Percentiles rank a stretch among this genome's conserved stretches.
Evolutionary conservation across 2,329 filamentous ascomycete genomes (phyloP).

Genomic region (Alternaria triticina): DNA sequence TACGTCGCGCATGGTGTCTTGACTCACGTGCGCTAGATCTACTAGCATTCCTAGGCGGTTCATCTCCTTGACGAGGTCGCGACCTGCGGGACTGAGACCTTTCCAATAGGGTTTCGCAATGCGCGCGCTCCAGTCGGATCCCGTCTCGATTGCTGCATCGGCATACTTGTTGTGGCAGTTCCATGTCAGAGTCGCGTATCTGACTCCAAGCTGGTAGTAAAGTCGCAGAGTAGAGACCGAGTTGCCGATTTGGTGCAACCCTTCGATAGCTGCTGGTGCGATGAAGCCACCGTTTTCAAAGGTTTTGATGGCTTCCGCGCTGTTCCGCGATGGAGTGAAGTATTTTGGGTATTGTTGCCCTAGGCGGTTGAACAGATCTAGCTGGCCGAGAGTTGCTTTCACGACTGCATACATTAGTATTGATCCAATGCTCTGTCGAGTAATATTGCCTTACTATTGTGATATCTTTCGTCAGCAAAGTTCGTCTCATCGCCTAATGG

Average conservation of each 20-base stretch:
- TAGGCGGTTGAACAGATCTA: conserved; percentile 74
- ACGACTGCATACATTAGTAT: conserved; percentile 56
- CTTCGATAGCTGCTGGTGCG: conserved; percentile 54
- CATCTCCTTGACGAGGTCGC: conserved; percentile 80
- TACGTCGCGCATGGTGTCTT: conserved; percentile 85
- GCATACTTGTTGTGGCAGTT: conserved; percentile 93
- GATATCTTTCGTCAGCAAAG: conserved; percentile 76
- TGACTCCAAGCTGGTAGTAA: conserved; percentile 79
- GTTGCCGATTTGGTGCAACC: conserved; percentile 93
- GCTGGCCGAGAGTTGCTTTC: conserved; percentile 72
- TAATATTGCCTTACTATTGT: conserved; percentile 60
- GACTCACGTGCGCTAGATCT: conserved; percentile 79
- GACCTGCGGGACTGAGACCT: conserved; percentile 75
- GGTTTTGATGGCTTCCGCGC: conserved; percentile 65
- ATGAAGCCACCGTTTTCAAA: conserved; percentile 48
- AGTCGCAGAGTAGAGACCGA: conserved; percentile 75
- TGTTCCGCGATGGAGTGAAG: conserved; percentile 70
- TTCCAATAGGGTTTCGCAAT: conserved; percentile 65
- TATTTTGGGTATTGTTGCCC: conserved; percentile 68
- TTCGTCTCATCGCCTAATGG: conserved; percentile 70
- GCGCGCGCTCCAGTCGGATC: conserved; percentile 46
- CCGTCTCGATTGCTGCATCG: conserved; percentile 75
- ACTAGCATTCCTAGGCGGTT: conserved; percentile 95
- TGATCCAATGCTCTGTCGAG: background rate
- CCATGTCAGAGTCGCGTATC: conserved; percentile 88